Percentiles rank a stretch among this genome's conserved stretches.
These are phyloP conservation scores for Paramecium caudatum DNA, from an alignment of 73 alveolate genomes.

Conservation along the genomic window DNA sequence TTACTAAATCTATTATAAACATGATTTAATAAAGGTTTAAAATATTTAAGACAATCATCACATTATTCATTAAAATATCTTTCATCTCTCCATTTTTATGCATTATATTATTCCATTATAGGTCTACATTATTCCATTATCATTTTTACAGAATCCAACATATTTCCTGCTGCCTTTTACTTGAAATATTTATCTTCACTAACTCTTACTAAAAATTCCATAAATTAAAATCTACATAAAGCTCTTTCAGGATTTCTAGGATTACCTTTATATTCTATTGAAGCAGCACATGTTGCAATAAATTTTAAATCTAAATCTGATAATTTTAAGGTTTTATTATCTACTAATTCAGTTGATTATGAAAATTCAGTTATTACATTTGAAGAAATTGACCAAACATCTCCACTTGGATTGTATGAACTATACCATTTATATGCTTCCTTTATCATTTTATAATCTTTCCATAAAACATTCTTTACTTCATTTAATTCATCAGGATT, in stretches of 20 bases:
- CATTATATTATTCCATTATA: slow-evolving; percentile 69
- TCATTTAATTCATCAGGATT: slow-evolving; percentile 73
- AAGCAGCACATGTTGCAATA: slow-evolving; percentile 75
- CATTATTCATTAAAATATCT: slow-evolving; percentile 83
- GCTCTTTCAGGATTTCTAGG: slow-evolving; percentile 80
- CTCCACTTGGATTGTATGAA: slow-evolving; percentile 72
- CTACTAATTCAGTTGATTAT: slow-evolving; percentile 64
- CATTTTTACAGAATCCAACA: slow-evolving; percentile 80
- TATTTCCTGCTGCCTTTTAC: slow-evolving; percentile 45
- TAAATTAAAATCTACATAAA: slow-evolving; percentile 77
- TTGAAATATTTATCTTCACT: slow-evolving; percentile 79
- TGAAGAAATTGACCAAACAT: slow-evolving; percentile 72
- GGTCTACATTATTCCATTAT: slow-evolving; percentile 77
- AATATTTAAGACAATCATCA: slow-evolving; percentile 82
- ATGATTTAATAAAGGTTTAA: slow-evolving; percentile 72
- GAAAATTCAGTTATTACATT: slow-evolving; percentile 78
- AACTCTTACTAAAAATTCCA: slow-evolving; percentile 81
- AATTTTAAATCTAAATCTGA: slow-evolving; percentile 82
- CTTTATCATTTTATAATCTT: slow-evolving; percentile 59
- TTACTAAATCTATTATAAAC: slow-evolving; percentile 79
- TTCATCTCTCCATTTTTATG: slow-evolving; percentile 84
- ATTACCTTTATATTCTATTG: slow-evolving; percentile 73
- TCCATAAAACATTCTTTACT: slow-evolving; percentile 75
- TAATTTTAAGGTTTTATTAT: slow-evolving; percentile 68
- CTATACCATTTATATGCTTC: slow-evolving; percentile 79